phyloP scores from a whole-genome alignment of 495 filamentous ascomycete genomes.

The Amniculicola lignicola region DNA sequence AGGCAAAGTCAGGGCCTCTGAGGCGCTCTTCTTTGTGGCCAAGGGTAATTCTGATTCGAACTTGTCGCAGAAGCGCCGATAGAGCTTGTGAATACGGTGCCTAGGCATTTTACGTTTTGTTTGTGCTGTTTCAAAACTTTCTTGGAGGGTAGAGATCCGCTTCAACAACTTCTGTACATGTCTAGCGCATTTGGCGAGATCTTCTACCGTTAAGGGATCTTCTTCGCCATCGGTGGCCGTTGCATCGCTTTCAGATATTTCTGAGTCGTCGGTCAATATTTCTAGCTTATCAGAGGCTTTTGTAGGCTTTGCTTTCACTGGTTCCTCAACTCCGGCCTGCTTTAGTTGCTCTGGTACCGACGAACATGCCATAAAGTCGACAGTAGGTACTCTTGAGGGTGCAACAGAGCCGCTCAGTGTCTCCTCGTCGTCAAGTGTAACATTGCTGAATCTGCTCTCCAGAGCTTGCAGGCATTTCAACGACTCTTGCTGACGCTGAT shows the following conservation, averaged over 20 bases:
- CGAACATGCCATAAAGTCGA: constrained; percentile 3
- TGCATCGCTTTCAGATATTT: constrained; percentile 18
- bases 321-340: not conserved
- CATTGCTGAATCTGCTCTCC: constrained; percentile 17
- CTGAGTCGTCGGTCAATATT: constrained; percentile 17
- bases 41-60: constrained; percentile 10
- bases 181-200: constrained; percentile 18
- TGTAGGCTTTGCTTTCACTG: not conserved
- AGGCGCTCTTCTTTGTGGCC: no score
- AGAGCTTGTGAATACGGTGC: constrained; percentile 14
- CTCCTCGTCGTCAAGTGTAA: constrained; percentile 15
- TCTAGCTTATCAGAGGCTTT: not conserved
- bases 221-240: constrained; percentile 8
- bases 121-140: not conserved
- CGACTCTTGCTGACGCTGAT: constrained; percentile 28
- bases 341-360: not conserved
- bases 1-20: not conserved
- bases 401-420: constrained; percentile 14
- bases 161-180: constrained; percentile 27
- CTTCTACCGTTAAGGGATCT: constrained; percentile 6
- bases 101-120: not conserved
- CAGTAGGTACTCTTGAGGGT: constrained; percentile 9
- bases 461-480: constrained; percentile 8
- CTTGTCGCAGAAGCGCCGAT: constrained; percentile 22
- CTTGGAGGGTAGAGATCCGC: constrained; percentile 11